These are phyloP conservation scores for Berkeleyomyces basicola DNA, from an alignment of 2,329 filamentous ascomycete genomes.

Conservation along the genomic window DNA sequence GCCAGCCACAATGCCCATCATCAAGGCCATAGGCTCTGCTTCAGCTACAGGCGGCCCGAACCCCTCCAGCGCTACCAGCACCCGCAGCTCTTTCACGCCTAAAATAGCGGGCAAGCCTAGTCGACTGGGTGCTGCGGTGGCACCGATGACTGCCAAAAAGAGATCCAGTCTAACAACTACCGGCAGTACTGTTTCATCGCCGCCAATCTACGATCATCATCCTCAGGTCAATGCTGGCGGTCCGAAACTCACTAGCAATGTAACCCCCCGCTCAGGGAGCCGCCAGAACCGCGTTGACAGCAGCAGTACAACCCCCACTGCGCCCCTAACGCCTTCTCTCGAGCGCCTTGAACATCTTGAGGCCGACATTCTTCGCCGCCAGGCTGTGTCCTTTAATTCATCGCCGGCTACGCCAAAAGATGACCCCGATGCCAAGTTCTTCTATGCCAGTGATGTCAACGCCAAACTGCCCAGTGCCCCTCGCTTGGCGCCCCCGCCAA, in stretches of 20 bases:
- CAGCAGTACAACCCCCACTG: constrained; percentile 47
- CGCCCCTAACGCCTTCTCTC: constrained; percentile 30
- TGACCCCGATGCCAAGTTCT: constrained; percentile 55
- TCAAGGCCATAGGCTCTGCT: constrained; percentile 10
- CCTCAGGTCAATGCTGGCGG: not conserved
- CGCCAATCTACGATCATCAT: constrained; percentile 29
- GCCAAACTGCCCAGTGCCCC: constrained; percentile 24
- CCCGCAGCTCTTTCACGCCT: constrained; percentile 32
- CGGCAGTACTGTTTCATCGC: not conserved
- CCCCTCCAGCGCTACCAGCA: not conserved
- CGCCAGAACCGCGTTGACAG: constrained; percentile 58
- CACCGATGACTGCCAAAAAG: constrained; percentile 1
- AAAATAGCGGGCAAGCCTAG: constrained; percentile 35
- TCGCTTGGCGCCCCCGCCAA: constrained; percentile 20
- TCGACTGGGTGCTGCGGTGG: constrained; percentile 11
- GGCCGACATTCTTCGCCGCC: constrained; percentile 13
- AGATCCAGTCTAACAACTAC: not conserved
- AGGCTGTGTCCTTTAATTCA: constrained; percentile 26
- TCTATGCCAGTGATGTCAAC: constrained; percentile 71
- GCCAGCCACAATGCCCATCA: constrained; percentile 5
- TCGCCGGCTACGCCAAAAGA: constrained; percentile 19
- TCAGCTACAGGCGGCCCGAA: not conserved
- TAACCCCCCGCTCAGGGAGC: constrained; percentile 64
- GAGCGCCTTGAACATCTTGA: constrained; percentile 21
- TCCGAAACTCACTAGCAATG: constrained; percentile 39